Conservation (phyloP, 306 rosid species). For the Cucurbita ficifolia region DNA sequence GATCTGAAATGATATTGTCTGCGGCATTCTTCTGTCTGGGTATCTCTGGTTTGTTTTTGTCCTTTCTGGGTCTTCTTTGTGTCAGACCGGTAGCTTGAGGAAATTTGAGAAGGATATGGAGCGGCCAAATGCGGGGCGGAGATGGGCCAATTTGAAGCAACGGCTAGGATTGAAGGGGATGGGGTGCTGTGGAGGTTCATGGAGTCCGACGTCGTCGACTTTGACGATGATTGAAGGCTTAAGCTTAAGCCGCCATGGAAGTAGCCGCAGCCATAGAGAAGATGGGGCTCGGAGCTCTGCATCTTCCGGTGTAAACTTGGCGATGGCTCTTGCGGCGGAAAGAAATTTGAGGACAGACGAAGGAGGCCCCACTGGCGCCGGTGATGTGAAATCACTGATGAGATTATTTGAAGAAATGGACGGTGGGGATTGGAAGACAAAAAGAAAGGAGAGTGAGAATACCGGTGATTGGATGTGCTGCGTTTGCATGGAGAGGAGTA, state of each 20-base stretch:
- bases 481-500: slow-evolving; percentile 23
- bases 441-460: neutral
- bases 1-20: neutral
- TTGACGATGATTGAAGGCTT: slow-evolving; percentile 8
- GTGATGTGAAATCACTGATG: slow-evolving; percentile 18
- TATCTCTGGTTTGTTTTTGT: neutral
- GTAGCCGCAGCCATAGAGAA: neutral
- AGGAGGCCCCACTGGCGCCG: slow-evolving; percentile 5
- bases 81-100: neutral
- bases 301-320: slow-evolving; percentile 13
- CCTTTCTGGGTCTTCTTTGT: neutral
- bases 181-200: slow-evolving; percentile 15
- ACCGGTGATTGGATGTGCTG: slow-evolving; percentile 20
- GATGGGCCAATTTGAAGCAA: slow-evolving; percentile 10
- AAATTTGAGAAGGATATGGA: slow-evolving; percentile 1
- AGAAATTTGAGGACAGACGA: slow-evolving; percentile 9
- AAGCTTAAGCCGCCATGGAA: slow-evolving; percentile 4
- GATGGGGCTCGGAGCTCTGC: slow-evolving; percentile 1
- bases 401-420: slow-evolving; percentile 18
- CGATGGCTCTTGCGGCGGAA: slow-evolving; percentile 24
- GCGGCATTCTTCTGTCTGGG: neutral
- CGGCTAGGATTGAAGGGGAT: slow-evolving; percentile 16
- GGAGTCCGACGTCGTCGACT: slow-evolving; percentile 16
- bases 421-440: slow-evolving; percentile 15
- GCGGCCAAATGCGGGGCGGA: slow-evolving; percentile 4